Percentiles rank a stretch among this genome's conserved stretches.
phyloP scores from a whole-genome alignment of 352 stramenopile species.

The Phytophthora megakarya region DNA sequence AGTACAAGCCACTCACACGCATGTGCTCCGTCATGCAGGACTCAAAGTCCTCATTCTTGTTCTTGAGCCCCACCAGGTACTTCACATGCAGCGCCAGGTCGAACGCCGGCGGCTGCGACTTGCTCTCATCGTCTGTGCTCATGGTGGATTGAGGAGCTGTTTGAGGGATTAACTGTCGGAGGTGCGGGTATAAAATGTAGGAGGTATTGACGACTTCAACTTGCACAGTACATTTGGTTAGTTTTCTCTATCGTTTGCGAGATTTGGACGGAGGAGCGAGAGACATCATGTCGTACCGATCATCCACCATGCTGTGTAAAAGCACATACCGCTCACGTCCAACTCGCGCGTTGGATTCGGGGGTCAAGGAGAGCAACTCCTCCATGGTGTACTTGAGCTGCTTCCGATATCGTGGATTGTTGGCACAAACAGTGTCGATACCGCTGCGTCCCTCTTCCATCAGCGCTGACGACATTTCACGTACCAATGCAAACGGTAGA shows the following conservation, averaged over 20 bases:
- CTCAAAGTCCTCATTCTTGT: conserved; percentile 91
- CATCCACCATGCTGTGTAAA: conserved; percentile 82
- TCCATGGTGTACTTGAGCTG: conserved; percentile 83
- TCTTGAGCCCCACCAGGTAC: conserved; percentile 80
- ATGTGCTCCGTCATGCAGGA: conserved; percentile 97
- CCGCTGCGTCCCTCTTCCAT: conserved; percentile 70
- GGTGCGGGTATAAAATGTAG: neutral
- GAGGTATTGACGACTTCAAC: conserved; percentile 18
- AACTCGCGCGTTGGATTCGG: conserved; percentile 45
- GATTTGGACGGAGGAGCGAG: conserved; percentile 56
- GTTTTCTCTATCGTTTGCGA: conserved; percentile 33
- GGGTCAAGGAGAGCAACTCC: conserved; percentile 59
- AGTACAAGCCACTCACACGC: conserved; percentile 98
- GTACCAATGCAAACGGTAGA: conserved; percentile 76
- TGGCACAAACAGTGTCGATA: conserved; percentile 59
- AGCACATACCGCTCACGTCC: conserved; percentile 81
- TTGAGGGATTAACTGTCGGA: neutral
- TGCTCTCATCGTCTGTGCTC: conserved; percentile 30
- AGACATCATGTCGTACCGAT: conserved; percentile 89
- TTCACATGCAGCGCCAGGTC: conserved; percentile 72
- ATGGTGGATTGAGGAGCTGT: neutral
- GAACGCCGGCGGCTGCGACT: conserved; percentile 45
- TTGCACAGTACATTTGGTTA: neutral
- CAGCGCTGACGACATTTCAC: conserved; percentile 80
- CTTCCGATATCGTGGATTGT: conserved; percentile 79